Evolutionary conservation across 352 stramenopile genomes (phyloP), one percentile per base, ranked within the genome.

Genomic region (Plasmopara halstedii): DNA sequence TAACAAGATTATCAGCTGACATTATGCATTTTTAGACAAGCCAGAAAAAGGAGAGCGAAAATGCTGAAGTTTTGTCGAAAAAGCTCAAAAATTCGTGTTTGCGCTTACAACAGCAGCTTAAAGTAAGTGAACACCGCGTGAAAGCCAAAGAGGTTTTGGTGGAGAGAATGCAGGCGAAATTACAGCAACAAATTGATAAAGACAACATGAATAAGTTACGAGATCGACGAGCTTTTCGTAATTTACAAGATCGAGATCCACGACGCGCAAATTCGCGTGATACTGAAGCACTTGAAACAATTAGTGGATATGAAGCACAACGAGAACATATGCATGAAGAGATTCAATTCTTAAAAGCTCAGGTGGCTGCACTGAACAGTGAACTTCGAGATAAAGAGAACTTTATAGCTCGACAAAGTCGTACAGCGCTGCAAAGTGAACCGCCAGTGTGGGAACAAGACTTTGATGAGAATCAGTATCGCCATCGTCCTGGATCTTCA

Each of bases 351-450:
- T 42, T 94, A 20, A 83, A 74, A 18, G 60, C 27, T 8, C 77
- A 92, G 14, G 64, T 94, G 2, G 53, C 62, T 8, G 56, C 64
- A 2, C 53, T 89, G 3, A 88, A 83, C 34, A 68, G 64, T 15
- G 81, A 93, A 34, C 50, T 93, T 23, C 71, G 79, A 4, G 77
- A 90, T 53, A 89, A 89, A 32, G 76, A 88, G 9, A 90, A 89
- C 44, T 68, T 55, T 27, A 76, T 88, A 19, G 62, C 79, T 0
- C 61, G 76, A 21, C 60, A 66, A 14, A 22, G 47, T 42, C 49
- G 19, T 40, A 22, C 47, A 32, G 44, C 45, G 2, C 31, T 52
- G 32, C 67, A 58, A 33, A 45, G 37, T 3, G 50, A 71, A 17
- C 25, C 60, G 18, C 53, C 56, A 9, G 13, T 58, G 18, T 74